Evolutionary conservation across 129 eudicot species (phyloP), one percentile per base, ranked within the genome.

Genomic region (Flaveria trinervia): DNA sequence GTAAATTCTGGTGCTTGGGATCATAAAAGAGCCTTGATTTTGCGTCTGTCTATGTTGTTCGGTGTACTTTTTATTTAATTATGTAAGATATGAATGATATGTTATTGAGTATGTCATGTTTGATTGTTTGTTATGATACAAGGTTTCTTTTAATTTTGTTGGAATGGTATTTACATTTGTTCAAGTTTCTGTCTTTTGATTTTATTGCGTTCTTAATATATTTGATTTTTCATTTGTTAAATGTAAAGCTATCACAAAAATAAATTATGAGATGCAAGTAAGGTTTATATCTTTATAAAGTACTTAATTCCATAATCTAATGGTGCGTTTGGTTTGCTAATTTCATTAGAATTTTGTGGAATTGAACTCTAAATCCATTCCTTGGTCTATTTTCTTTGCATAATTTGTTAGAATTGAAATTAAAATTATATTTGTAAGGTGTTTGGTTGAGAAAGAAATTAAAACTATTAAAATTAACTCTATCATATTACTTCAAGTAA

Each of bases 1-100:
- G 79, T 75, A 51, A 64, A 75, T 9, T 75, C 79, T 36, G 79
- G 62, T 62, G 79, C 60, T 48, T 3, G 39, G 60, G 13, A 62
- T 45, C 50, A 9, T 11, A 28, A 65, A 62, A 36, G 17, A 61
- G 48, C 71, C 48, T 25, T 74, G 45, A 5, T 75, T 75, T 46
- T 75, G 14, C 64, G 72, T 2, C 9, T 46, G 48, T 75, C 39
- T 48, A 75, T 75, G 45, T 62, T 75, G 72, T 49, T 75, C 4
- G 39, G 79, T 28, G 20, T 28, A 57, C 7, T 64, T 11, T 18
- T 46, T 12, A 64, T 75, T 36, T 36, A 36, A 36, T 36, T 36
- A 1, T 5, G 41, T 1, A 36, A 5, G 41, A 1, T 36, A 36
- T 36, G 7, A 36, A 8, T 5, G 41, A 5, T 5, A 5, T 36